Conservation (phyloP, 768 basidiomycete species). For the Leccinellum albellum region DNA sequence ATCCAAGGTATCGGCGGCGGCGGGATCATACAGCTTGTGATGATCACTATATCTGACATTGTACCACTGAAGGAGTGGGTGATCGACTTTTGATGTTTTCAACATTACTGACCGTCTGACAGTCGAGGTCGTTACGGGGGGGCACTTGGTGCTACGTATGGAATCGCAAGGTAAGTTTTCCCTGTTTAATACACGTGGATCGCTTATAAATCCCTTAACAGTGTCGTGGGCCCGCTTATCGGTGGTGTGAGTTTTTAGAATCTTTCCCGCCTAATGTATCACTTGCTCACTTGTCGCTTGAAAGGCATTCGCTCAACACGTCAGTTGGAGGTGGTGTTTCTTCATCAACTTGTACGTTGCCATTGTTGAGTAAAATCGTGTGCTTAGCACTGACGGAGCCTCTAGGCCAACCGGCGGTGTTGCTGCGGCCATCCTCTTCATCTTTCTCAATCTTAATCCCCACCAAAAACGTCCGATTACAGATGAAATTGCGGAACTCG, state of each 20-base stretch:
- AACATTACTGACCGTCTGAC: slow-evolving; percentile 16
- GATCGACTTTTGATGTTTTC: not conserved
- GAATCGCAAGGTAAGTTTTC: slow-evolving; percentile 46
- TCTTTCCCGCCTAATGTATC: not conserved
- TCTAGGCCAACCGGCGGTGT: slow-evolving; percentile 71
- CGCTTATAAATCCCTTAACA: slow-evolving; percentile 14
- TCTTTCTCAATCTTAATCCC: slow-evolving; percentile 79
- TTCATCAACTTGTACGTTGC: slow-evolving; percentile 66
- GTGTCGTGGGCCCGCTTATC: slow-evolving; percentile 74
- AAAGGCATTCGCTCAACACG: slow-evolving; percentile 67
- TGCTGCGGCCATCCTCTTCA: slow-evolving; percentile 58
- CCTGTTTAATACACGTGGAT: not conserved
- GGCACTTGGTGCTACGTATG: slow-evolving; percentile 74
- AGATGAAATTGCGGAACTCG: slow-evolving; percentile 63
- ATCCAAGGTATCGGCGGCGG: slow-evolving; percentile 84
- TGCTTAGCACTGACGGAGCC: not conserved
- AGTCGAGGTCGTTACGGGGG: slow-evolving; percentile 81
- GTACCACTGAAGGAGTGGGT: slow-evolving; percentile 73
- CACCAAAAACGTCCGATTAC: slow-evolving; percentile 54
- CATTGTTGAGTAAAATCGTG: not conserved
- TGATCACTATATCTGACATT: slow-evolving; percentile 81
- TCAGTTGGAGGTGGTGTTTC: slow-evolving; percentile 84
- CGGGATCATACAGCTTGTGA: slow-evolving; percentile 71
- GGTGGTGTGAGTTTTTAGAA: slow-evolving; percentile 58
- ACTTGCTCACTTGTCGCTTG: slow-evolving; percentile 3